Percentiles rank a stretch among this genome's conserved stretches.
Evolutionary conservation across 176 grass and related monocot species (phyloP).

Genomic region (Carex cristatella): DNA sequence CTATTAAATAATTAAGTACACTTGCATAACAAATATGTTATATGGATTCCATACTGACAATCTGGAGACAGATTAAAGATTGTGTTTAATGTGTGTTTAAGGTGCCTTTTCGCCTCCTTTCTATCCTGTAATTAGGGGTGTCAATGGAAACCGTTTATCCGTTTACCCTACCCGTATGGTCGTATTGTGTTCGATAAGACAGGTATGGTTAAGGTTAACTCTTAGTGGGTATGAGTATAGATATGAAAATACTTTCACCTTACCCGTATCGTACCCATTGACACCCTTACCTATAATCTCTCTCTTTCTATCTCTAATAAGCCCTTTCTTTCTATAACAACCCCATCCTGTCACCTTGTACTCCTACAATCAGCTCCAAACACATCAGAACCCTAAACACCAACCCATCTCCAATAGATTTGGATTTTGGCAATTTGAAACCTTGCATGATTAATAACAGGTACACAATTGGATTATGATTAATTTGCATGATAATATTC

Average conservation of each 20-base stretch:
- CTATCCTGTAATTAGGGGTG: neutral
- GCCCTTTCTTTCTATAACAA: neutral
- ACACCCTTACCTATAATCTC: neutral
- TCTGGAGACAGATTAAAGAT: neutral
- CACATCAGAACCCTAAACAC: neutral
- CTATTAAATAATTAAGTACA: neutral
- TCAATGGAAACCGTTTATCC: too few relatives aligned
- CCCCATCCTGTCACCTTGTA: neutral
- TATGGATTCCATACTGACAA: neutral
- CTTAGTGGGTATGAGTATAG: too few relatives aligned
- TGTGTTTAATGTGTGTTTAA: conserved; percentile 16
- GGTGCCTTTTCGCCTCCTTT: conserved; percentile 15
- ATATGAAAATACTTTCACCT: too few relatives aligned
- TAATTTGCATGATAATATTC: neutral
- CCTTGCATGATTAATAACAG: conserved; percentile 1
- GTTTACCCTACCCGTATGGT: too few relatives aligned
- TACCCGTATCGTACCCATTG: too few relatives aligned
- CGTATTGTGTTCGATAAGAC: too few relatives aligned
- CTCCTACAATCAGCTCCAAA: neutral
- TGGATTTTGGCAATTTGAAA: conserved; percentile 8
- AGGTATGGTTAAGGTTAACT: too few relatives aligned
- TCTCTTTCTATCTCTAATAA: neutral
- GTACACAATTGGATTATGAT: neutral
- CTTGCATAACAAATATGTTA: neutral
- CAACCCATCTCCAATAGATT: neutral